Conservation (phyloP, 441 rosid species). For the Mallotus repandus region DNA sequence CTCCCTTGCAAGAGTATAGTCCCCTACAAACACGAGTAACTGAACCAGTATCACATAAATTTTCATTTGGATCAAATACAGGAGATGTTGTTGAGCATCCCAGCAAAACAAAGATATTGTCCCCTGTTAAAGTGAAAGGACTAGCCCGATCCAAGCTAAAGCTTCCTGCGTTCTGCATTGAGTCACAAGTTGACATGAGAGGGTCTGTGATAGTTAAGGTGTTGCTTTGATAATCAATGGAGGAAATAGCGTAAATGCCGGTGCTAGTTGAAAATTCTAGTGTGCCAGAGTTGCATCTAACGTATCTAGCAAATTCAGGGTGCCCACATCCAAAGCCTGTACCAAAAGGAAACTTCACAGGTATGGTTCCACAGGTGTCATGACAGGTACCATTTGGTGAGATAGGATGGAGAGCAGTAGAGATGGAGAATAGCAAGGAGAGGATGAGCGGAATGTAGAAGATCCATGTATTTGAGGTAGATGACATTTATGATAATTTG, state of each 20-base stretch:
- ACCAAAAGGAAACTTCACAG: conserved; percentile 56
- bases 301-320: conserved; percentile 53
- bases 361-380: conserved; percentile 45
- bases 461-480: conserved; percentile 25
- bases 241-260: conserved; percentile 46
- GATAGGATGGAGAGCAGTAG: conserved; percentile 28
- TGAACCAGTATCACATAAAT: conserved; percentile 54
- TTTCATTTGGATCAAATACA: conserved; percentile 52
- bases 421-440: conserved; percentile 16
- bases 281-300: conserved; percentile 44
- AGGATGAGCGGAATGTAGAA: conserved; percentile 29
- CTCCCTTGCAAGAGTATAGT: conserved; percentile 61
- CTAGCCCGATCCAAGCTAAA: conserved; percentile 54
- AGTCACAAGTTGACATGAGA: conserved; percentile 64
- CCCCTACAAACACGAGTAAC: conserved; percentile 62
- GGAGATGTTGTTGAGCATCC: conserved; percentile 70
- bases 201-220: conserved; percentile 46
- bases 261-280: conserved; percentile 57
- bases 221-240: conserved; percentile 50
- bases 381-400: conserved; percentile 41
- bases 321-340: conserved; percentile 62
- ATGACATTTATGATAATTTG: conserved; percentile 35
- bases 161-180: conserved; percentile 67
- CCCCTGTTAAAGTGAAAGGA: conserved; percentile 48
- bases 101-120: conserved; percentile 55